Evolutionary conservation across 768 basidiomycete species (phyloP).

Genomic region (Tephrocybe sp.): DNA sequence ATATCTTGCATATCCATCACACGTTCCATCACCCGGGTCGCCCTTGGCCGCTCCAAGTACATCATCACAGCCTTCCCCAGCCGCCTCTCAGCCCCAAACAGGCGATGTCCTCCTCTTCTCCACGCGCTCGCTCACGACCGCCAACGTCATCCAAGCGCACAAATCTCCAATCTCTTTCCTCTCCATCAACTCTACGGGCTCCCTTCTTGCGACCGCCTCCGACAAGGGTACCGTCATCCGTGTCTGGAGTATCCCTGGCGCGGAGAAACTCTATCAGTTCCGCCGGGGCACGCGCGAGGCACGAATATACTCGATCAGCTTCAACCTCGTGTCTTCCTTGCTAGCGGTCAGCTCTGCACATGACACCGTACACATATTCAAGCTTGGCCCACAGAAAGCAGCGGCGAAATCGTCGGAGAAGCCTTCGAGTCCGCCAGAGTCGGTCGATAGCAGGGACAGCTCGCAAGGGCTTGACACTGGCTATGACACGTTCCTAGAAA

Average conservation of each 20-base stretch:
- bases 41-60: constrained; percentile 43
- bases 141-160: constrained; percentile 97
- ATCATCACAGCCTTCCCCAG: constrained; percentile 36
- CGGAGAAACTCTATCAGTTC: constrained; percentile 96
- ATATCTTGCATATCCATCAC: constrained; percentile 95
- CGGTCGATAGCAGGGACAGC: constrained; percentile 45
- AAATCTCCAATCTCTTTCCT: constrained; percentile 90
- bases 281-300: constrained; percentile 86
- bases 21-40: constrained; percentile 80
- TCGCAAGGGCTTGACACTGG: constrained; percentile 66
- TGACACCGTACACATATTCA: constrained; percentile 97
- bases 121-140: constrained; percentile 85
- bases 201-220: constrained; percentile 88
- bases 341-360: constrained; percentile 90
- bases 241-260: constrained; percentile 88
- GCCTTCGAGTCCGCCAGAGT: constrained; percentile 62
- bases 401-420: constrained; percentile 19
- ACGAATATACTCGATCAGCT: constrained; percentile 76
- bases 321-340: constrained; percentile 82
- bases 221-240: constrained; percentile 98
- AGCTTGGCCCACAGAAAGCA: constrained; percentile 48
- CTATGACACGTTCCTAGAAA: constrained; percentile 85
- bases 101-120: constrained; percentile 96
- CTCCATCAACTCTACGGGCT: constrained; percentile 82
- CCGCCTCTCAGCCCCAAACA: constrained; percentile 41